A percentile compares a stretch with the other conserved stretches of the same genome.
Evolutionary conservation across 306 rosid species (phyloP).

Genomic region (Dalbergia cochinchinensis): DNA sequence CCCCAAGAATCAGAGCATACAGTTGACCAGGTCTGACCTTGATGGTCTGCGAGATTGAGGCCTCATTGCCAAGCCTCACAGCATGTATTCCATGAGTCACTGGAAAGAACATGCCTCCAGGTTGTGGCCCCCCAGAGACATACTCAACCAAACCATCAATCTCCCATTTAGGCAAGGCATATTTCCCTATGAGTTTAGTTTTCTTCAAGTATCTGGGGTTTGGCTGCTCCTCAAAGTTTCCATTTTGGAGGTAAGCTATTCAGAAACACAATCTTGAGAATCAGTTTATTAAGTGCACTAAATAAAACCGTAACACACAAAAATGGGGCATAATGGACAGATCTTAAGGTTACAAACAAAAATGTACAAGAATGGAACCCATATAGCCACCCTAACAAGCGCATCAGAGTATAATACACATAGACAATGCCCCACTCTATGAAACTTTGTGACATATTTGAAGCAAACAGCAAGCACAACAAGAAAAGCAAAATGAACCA

Average conservation of each 20-base stretch:
- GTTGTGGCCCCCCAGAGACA: constrained; percentile 90
- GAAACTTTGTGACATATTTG: no score
- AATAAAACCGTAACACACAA: not conserved
- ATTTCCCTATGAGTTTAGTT: constrained; percentile 74
- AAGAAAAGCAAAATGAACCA: not conserved
- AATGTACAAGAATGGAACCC: no score
- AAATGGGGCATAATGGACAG: not conserved
- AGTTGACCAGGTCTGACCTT: constrained; percentile 71
- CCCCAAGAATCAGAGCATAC: constrained; percentile 85
- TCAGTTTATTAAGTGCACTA: not conserved
- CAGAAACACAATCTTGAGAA: not conserved
- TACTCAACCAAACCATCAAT: constrained; percentile 88
- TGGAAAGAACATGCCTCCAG: constrained; percentile 88
- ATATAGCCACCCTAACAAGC: no score
- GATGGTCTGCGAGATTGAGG: constrained; percentile 80
- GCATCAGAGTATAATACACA: no score
- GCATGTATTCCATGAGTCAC: constrained; percentile 93
- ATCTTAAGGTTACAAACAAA: not conserved
- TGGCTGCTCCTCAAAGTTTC: constrained; percentile 89
- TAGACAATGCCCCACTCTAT: no score
- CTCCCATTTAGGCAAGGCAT: constrained; percentile 85
- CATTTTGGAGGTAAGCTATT: constrained; percentile 78
- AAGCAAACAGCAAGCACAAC: no score
- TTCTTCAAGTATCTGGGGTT: constrained; percentile 61
- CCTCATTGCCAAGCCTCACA: constrained; percentile 93